Percentiles rank a stretch among this genome's conserved stretches.
Conservation (phyloP, 768 basidiomycete genomes). For the Sarcomyxa edulis region DNA sequence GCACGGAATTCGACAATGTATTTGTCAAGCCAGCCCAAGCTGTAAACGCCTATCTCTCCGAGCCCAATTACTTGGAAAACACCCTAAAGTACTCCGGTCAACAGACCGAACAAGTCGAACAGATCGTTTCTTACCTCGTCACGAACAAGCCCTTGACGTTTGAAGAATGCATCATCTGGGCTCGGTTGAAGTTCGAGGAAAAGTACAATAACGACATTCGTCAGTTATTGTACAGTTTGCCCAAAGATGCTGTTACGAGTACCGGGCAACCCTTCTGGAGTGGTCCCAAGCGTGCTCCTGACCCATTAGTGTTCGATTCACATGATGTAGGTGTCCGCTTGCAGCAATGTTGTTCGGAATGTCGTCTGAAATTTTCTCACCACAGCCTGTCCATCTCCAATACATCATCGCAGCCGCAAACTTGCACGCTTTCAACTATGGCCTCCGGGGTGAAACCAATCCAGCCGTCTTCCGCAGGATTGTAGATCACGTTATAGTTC, state of each 20-base stretch:
- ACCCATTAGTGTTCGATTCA: slow-evolving; percentile 81
- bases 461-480: slow-evolving; percentile 76
- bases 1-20: slow-evolving; percentile 85
- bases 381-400: slow-evolving; percentile 80
- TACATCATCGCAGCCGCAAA: slow-evolving; percentile 94
- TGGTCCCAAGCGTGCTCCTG: slow-evolving; percentile 95
- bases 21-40: slow-evolving; percentile 94
- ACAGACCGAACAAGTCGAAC: slow-evolving; percentile 83
- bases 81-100: slow-evolving; percentile 89
- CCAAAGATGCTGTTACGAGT: slow-evolving; percentile 88
- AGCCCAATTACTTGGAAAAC: slow-evolving; percentile 91
- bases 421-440: slow-evolving; percentile 97
- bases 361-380: no score
- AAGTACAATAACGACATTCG: slow-evolving; percentile 91
- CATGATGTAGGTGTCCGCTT: slow-evolving; percentile 60
- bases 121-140: slow-evolving; percentile 86
- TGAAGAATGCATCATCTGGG: slow-evolving; percentile 98
- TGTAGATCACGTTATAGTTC: slow-evolving; percentile 77
- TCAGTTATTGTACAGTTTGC: slow-evolving; percentile 89
- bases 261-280: slow-evolving; percentile 99
- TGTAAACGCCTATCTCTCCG: slow-evolving; percentile 94
- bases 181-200: slow-evolving; percentile 89
- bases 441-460: slow-evolving; percentile 86
- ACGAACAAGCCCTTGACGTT: slow-evolving; percentile 92
- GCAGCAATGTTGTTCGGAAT: no score